These are phyloP conservation scores for Fusarium solani-melongenae DNA, from an alignment of 2,329 filamentous ascomycete species.

Conservation along the genomic window DNA sequence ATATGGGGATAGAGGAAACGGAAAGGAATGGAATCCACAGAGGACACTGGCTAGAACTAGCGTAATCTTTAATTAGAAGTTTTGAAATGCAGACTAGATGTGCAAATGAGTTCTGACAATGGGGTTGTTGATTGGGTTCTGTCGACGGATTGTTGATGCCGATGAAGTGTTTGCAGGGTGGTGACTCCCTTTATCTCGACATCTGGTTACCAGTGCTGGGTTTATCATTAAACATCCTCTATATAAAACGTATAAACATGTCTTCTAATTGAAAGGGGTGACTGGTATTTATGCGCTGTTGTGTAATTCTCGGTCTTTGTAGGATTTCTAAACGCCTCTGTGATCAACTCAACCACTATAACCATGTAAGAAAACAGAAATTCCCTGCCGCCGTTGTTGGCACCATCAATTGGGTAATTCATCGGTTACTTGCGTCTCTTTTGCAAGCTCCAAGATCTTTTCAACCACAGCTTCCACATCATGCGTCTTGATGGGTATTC, in stretches of 20 bases:
- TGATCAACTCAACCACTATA: neutral
- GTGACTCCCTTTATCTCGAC: too few species aligned
- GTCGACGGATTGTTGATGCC: neutral
- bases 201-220: neutral
- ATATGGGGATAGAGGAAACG: neutral
- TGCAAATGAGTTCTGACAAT: neutral
- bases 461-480: conserved; percentile 66
- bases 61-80: neutral
- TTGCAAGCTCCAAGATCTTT: conserved; percentile 43
- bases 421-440: neutral
- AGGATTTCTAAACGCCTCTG: neutral
- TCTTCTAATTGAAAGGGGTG: neutral
- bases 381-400: neutral
- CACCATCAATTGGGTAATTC: conserved; percentile 8
- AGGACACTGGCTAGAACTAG: neutral
- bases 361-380: neutral
- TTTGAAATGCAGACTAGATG: neutral
- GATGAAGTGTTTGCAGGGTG: neutral
- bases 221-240: neutral
- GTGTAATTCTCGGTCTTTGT: neutral
- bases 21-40: neutral
- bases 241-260: neutral
- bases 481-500: conserved; percentile 73
- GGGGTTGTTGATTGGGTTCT: neutral
- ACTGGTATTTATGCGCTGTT: neutral